Conservation (phyloP, 257 asterid species). For the Nicotiana benthamiana region DNA sequence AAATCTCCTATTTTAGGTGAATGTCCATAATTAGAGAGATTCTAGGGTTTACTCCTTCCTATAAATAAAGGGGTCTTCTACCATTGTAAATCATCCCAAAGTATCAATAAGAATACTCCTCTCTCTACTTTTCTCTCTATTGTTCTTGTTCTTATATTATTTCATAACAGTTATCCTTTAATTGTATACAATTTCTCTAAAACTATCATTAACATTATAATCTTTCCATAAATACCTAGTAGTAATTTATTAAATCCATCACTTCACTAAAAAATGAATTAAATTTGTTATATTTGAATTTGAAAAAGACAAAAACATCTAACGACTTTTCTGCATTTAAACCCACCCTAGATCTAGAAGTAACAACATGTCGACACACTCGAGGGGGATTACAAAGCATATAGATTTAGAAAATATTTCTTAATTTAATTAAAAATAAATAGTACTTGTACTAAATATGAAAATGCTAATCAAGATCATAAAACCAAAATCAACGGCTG, state of each 20-base stretch:
- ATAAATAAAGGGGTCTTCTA: too few species aligned
- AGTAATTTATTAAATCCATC: not conserved
- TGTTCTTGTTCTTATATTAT: too few species aligned
- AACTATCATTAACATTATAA: not conserved
- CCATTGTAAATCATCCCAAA: too few species aligned
- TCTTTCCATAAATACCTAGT: not conserved
- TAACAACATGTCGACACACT: constrained; percentile 1
- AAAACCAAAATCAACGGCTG: constrained; percentile 35
- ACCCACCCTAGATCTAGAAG: not conserved
- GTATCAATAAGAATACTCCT: too few species aligned
- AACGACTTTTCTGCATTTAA: not conserved
- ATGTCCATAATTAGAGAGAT: too few species aligned
- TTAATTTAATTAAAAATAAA: constrained; percentile 1
- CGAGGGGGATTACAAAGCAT: not conserved
- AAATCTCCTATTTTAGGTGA: too few species aligned
- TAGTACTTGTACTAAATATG: not conserved
- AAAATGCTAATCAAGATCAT: not conserved
- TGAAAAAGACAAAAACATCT: not conserved
- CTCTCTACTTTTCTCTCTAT: too few species aligned
- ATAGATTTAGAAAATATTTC: constrained; percentile 7
- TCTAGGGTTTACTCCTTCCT: too few species aligned
- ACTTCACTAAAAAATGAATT: not conserved
- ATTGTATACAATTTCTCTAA: not conserved
- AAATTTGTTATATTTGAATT: not conserved
- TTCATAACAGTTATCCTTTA: too few species aligned